Evolutionary conservation across 2,329 filamentous ascomycete genomes (phyloP), one percentile per base, ranked within the genome.

Genomic region (Samsoniella hepiali): DNA sequence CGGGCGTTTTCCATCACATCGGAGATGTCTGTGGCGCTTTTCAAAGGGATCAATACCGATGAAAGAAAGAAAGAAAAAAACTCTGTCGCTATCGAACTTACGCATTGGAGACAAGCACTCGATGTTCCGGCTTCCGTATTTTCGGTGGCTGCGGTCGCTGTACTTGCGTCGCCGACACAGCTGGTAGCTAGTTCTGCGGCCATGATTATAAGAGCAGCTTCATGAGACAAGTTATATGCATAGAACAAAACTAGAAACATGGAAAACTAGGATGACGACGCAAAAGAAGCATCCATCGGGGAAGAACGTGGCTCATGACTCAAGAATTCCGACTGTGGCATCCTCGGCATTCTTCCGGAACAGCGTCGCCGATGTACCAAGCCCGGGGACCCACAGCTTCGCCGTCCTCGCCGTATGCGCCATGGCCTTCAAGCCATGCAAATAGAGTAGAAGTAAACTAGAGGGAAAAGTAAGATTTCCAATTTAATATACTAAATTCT

Each of bases 11-110:
- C 58, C 58, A 11, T 61, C 49, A 15, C 58, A 61, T 47, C 54
- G 54, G 5, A 61, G 29, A 54, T 61, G 58, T 61, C 58, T 13
- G 29, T 54, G 38, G 13, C 58, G 58, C 58, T 60, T 50, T 13
- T 11, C n/a, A 8, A 6, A 11, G 38, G 17, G 40, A 22, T 60
- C 13, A 60, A 29, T 15, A 34, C 3, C 7, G 22, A 49, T 27
- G 10, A 22, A 17, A 27, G 10, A 34, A 34, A 8, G 0, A 7
- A 1, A 22, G 22, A 22, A 22, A 22, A 22, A 22, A 22, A 22
- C 22, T 22, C 2, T 27, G 36, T 8, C 7, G 36, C 22, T 4
- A 8, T 17, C 27, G 9, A 15, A 31, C 58, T 34, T 40, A 61
- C 58, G 6, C 58, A 61, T 34, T 34, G 29, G 7, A 61, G 11